phyloP scores from a whole-genome alignment of 2,329 filamentous ascomycete species.

The Xylariaceae sp. region DNA sequence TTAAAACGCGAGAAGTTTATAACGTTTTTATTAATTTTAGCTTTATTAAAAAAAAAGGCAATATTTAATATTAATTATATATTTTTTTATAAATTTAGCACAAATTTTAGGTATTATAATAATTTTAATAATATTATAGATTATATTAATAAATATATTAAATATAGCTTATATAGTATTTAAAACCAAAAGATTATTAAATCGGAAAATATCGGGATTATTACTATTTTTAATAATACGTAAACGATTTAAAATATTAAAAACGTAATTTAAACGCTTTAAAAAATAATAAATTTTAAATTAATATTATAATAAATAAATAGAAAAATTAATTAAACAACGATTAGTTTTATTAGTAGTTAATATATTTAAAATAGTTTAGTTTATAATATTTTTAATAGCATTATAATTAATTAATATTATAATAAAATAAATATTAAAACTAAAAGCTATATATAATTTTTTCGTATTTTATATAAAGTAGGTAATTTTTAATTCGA shows the following conservation, averaged over 20 bases:
- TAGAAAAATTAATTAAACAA: too few species aligned
- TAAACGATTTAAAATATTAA: not conserved
- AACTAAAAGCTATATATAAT: not conserved
- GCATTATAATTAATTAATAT: constrained; percentile 1
- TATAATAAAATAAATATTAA: not conserved
- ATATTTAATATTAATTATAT: not conserved
- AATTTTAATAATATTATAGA: not conserved
- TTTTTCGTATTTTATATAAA: constrained; percentile 3
- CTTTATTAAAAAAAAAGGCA: not conserved
- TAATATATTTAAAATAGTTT: too few species aligned
- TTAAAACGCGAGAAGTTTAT: too few species aligned
- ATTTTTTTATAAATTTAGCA: not conserved
- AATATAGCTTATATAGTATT: not conserved
- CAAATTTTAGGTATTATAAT: not conserved
- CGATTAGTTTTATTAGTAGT: too few species aligned
- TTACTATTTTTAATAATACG: not conserved
- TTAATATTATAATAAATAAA: constrained; percentile 1
- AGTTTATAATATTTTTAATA: too few species aligned
- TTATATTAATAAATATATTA: not conserved
- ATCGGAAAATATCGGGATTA: not conserved
- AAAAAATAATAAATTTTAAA: not conserved
- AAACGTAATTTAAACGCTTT: not conserved
- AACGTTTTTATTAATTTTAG: not conserved
- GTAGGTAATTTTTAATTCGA: constrained; percentile 1
- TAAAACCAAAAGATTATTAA: not conserved